Base-by-base conservation (phyloP, 2,329 filamentous ascomycete species). In the Calonectria leucothoes region DNA sequence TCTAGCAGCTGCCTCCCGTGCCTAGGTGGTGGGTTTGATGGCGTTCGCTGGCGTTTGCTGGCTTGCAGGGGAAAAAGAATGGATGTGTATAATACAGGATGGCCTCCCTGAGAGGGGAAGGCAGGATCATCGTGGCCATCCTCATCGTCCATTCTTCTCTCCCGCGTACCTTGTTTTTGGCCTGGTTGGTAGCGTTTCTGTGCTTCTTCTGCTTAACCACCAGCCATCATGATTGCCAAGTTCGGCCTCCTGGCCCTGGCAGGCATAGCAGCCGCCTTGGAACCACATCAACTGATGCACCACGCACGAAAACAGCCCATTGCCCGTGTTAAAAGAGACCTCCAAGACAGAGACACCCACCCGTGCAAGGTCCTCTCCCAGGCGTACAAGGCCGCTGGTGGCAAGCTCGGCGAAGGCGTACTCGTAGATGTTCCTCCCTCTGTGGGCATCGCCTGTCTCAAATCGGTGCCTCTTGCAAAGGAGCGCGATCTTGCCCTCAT, bases 381-480 rank as follows among this genome's bases (percentile, higher is more conserved):
- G 0, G 74, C 69, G 2, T 80, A 76, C n/a, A 71, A 71, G n/a
- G 77, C 75, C 4, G 57, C 74, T 0, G 59, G 59, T 0, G 39
- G 66, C 2, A 51, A 71, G 23, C 39, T 61, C n/a, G 78, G 76
- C 1, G 27, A 68, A 1, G 4, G 66, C 8, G 68, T 70, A 15
- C 42, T 73, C 12, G 69, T 80, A 1, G 67, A 67, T 33, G 71
- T 79, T 15, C 75, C 73, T 20, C 76, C 76, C 0, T 79, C 78
- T 15, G 65, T 77, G 2, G 78, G 68, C 3, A 55, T 79, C 25
- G 75, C 76, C 6, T 79, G 78, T 66, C 78, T 79, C 66, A 79
- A 79, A 49, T 77, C 75, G 15, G 78, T 79, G 33, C 78, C 78
- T 27, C 57, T 79, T 23, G 75, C 78, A 20, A 79, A 79, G 70